phyloP scores from a whole-genome alignment of 108 stramenopile genomes.

The Skeletonema menzelii region DNA sequence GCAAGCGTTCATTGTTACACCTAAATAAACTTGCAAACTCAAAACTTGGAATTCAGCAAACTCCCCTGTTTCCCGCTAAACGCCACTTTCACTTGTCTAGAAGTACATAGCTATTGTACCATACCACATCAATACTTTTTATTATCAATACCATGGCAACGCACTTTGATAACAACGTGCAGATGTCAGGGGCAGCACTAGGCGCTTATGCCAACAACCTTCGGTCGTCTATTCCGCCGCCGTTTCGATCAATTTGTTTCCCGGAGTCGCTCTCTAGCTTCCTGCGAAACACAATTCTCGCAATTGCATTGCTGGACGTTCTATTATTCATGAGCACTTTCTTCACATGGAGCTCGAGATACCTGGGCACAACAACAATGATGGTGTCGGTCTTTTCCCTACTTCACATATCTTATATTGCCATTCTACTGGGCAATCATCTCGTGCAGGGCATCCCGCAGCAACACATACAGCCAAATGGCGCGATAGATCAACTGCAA shows the following conservation, averaged over 20 bases:
- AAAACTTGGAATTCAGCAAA: too few species aligned
- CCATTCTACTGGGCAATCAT: neutral
- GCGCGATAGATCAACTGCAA: neutral
- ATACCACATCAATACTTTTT: too few species aligned
- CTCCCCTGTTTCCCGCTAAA: too few species aligned
- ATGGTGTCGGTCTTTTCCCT: neutral
- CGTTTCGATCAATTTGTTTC: neutral
- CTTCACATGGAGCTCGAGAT: conserved; percentile 1
- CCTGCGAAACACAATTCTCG: neutral
- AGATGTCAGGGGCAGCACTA: neutral
- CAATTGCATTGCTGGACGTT: neutral
- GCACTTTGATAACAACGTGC: too few species aligned
- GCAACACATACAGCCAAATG: neutral
- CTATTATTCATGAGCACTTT: neutral
- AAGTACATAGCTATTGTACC: too few species aligned
- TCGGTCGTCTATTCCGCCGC: neutral
- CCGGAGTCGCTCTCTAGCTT: neutral
- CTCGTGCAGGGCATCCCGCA: neutral
- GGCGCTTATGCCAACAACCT: neutral
- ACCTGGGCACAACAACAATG: conserved; percentile 1
- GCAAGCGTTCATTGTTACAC: too few species aligned
- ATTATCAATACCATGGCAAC: too few species aligned
- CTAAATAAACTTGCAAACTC: too few species aligned
- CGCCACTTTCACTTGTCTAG: too few species aligned
- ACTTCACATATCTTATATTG: neutral